Evolutionary conservation across 2,329 filamentous ascomycete genomes (phyloP).

Genomic region (Aspergillus sp.): DNA sequence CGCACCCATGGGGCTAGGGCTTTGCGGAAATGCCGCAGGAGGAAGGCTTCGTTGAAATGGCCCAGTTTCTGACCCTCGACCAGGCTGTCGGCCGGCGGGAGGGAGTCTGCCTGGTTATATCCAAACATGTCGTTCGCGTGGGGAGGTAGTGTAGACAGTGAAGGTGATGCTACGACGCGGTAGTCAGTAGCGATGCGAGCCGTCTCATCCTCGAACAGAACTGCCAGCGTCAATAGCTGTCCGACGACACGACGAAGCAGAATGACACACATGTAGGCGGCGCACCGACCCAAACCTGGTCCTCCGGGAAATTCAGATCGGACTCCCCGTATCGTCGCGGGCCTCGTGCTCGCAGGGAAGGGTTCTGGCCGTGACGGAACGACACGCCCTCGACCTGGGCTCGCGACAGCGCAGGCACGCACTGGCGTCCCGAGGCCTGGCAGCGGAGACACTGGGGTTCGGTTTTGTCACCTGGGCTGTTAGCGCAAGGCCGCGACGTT

Average conservation of each 20-base stretch:
- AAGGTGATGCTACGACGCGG: slow-evolving; percentile 21
- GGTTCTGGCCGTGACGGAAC: slow-evolving; percentile 30
- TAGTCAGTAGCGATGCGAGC: slow-evolving; percentile 27
- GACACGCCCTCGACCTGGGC: slow-evolving; percentile 27
- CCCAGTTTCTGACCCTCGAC: slow-evolving; percentile 16
- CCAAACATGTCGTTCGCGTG: no score
- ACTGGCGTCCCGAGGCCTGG: slow-evolving; percentile 27
- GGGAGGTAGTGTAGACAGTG: no score
- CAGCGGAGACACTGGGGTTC: slow-evolving; percentile 26
- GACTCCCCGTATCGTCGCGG: slow-evolving; percentile 28
- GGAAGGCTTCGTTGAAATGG: slow-evolving; percentile 23
- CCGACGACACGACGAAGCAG: background rate
- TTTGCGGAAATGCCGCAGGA: slow-evolving; percentile 25
- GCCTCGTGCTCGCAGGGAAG: slow-evolving; percentile 23
- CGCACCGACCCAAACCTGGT: slow-evolving; percentile 24
- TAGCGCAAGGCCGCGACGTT: background rate
- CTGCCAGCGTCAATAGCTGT: slow-evolving; percentile 10
- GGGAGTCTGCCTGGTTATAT: slow-evolving; percentile 11
- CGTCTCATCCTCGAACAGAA: slow-evolving; percentile 28
- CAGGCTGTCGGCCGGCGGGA: slow-evolving; percentile 11
- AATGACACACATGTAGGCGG: slow-evolving; percentile 19
- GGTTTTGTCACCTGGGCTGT: slow-evolving; percentile 25
- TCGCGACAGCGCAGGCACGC: slow-evolving; percentile 24
- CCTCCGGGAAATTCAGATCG: slow-evolving; percentile 23
- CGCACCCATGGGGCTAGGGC: slow-evolving; percentile 24